Percentiles rank a stretch among this genome's conserved stretches.
These are phyloP conservation scores for Tetrapisispora taiwanensis DNA, from an alignment of 805 yeast species.

Conservation along the genomic window DNA sequence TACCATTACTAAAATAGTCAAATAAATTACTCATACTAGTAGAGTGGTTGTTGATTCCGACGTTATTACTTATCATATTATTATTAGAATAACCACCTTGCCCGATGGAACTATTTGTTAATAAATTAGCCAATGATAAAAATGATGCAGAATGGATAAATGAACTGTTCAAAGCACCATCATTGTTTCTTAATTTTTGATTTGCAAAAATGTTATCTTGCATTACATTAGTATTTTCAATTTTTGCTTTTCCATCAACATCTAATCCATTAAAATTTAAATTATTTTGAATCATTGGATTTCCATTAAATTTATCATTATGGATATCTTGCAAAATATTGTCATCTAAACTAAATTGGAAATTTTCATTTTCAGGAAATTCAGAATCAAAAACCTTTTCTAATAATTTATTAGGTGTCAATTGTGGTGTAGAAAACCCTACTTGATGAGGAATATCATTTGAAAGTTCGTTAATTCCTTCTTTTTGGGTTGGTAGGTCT, in stretches of 20 bases:
- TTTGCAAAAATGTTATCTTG: not conserved
- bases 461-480: conserved; percentile 6
- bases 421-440: conserved; percentile 75
- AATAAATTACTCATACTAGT: conserved; percentile 5
- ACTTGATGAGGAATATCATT: conserved; percentile 51
- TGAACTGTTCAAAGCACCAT: not conserved
- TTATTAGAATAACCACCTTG: conserved; percentile 5
- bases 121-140: conserved; percentile 2
- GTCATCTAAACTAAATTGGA: conserved; percentile 19
- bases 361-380: conserved; percentile 16
- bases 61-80: not conserved
- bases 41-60: conserved; percentile 2
- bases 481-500: not conserved
- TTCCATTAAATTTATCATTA: not conserved
- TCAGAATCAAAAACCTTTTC: conserved; percentile 26
- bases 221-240: not conserved
- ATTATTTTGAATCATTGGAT: not conserved
- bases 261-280: not conserved
- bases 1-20: conserved; percentile 2
- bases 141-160: conserved; percentile 2
- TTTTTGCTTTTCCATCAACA: not conserved
- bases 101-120: conserved; percentile 1
- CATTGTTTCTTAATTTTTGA: not conserved
- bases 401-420: conserved; percentile 39
- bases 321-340: not conserved